Evolutionary conservation across 768 basidiomycete species (phyloP), one percentile per base, ranked within the genome.

Genomic region (Paxillus rubicundulus): DNA sequence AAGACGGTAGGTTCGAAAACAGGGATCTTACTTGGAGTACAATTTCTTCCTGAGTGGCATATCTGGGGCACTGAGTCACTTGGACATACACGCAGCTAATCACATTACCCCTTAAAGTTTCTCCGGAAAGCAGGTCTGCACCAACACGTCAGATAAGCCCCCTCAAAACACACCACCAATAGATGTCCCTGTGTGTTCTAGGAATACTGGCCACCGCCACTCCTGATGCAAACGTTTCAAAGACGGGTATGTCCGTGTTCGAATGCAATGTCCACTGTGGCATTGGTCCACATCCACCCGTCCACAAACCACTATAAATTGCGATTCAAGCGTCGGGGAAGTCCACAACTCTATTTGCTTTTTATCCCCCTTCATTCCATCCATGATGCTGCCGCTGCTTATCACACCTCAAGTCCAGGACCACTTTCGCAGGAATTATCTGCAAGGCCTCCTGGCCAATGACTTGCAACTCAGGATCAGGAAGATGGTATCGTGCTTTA

Each of bases 201-300:
- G 54, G 37, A 39, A 37, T 21, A 28, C 27, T 34, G n/a, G 16
- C 41, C 49, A 57, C 18, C 20, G 32, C 45, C 56, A 46, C 33
- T 47, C 39, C 44, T 36, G 33, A 13, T 21, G 16, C 20, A 41
- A 41, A 47, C 28, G 38, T 59, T 56, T 41, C 42, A 36, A 14
- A 36, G 18, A 53, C 41, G 14, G 58, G 27, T 36, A 50, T 16
- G 60, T 60, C 67, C 67, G 64, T 67, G 66, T 46, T 32, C 43
- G 56, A 63, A 67, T 63, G 37, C 48, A 13, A 37, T 52, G 24
- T 57, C 58, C 49, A 54, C 56, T 54, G 58, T 56, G 45, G 50
- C 36, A 28, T 43, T 14, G 52, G 67, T 62, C 64, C 67, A 69
- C 65, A 58, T 51, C 57, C 52, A 50, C 50, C 52, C 27, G 5